Conservation (phyloP, 768 basidiomycete genomes). For the Rhodocollybia butyracea region DNA sequence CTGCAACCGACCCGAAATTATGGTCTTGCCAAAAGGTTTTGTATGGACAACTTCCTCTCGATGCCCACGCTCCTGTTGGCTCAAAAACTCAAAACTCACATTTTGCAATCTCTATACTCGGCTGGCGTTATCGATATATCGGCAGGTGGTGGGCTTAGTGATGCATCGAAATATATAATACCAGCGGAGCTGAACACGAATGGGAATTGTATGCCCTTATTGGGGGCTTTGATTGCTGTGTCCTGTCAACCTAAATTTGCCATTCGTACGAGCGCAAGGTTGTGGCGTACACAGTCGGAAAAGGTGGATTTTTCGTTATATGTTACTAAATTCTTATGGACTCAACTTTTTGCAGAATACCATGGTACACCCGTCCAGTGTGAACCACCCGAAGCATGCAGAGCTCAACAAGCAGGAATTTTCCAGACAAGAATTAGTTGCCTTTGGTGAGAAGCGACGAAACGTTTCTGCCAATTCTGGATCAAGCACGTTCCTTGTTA, state of each 20-base stretch:
- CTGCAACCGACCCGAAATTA: conserved; percentile 68
- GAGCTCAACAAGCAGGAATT: conserved; percentile 17
- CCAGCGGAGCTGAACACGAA: conserved; percentile 72
- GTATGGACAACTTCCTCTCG: conserved; percentile 81
- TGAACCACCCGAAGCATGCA: conserved; percentile 65
- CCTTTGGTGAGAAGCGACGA: conserved; percentile 81
- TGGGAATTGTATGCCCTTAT: conserved; percentile 67
- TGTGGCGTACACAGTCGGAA: conserved; percentile 73
- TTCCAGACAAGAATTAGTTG: conserved; percentile 69
- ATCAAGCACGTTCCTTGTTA: conserved; percentile 65
- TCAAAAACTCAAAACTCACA: conserved; percentile 73
- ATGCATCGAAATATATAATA: conserved; percentile 34
- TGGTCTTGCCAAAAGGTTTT: conserved; percentile 68
- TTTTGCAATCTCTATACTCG: conserved; percentile 72
- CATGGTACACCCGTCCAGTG: conserved; percentile 83
- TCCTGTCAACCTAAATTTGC: conserved; percentile 92
- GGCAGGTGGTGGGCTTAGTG: conserved; percentile 52
- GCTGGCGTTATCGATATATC: conserved; percentile 83
- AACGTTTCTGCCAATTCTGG: conserved; percentile 53
- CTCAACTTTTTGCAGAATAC: conserved; percentile 44
- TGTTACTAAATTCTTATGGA: conserved; percentile 7
- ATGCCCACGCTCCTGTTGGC: conserved; percentile 83
- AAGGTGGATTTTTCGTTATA: conserved; percentile 50
- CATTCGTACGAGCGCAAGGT: conserved; percentile 64
- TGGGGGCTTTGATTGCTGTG: conserved; percentile 81